A percentile compares a stretch with the other conserved stretches of the same genome.
phyloP scores from a whole-genome alignment of 495 filamentous ascomycete species.

The Trichocladium uniseriatum region DNA sequence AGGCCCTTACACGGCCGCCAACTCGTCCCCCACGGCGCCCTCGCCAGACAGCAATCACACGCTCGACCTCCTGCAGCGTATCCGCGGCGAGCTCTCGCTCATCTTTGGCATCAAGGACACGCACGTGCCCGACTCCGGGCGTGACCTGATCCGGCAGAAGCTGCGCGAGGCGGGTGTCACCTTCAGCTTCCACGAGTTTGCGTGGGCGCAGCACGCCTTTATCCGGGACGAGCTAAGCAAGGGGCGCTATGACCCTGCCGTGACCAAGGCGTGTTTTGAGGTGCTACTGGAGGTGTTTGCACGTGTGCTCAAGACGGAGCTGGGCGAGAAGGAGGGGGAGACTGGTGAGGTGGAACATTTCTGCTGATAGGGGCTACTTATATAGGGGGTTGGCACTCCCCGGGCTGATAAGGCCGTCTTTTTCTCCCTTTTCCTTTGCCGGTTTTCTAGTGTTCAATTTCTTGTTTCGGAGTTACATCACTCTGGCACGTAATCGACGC shows the following conservation, averaged over 20 bases:
- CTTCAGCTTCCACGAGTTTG: slow-evolving; percentile 81
- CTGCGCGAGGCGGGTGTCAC: slow-evolving; percentile 63
- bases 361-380: slow-evolving; percentile 9
- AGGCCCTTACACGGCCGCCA: slow-evolving; percentile 37
- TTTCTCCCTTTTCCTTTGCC: no score
- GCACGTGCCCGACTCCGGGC: slow-evolving; percentile 76
- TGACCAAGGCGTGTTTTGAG: slow-evolving; percentile 85
- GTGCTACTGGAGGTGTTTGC: slow-evolving; percentile 82
- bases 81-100: slow-evolving; percentile 74
- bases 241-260: slow-evolving; percentile 81
- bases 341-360: slow-evolving; percentile 20
- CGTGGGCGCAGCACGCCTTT: slow-evolving; percentile 92
- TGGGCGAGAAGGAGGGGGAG: slow-evolving; percentile 47
- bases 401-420: background rate
- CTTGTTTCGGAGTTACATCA: no score
- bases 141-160: slow-evolving; percentile 78
- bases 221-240: slow-evolving; percentile 94
- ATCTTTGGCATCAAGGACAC: slow-evolving; percentile 89
- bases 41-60: slow-evolving; percentile 32
- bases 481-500: no score
- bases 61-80: slow-evolving; percentile 43
- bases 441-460: no score
- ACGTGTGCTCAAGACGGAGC: slow-evolving; percentile 63
- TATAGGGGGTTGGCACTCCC: no score
- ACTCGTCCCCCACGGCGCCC: slow-evolving; percentile 26